phyloP scores from a whole-genome alignment of 495 filamentous ascomycete species.

The Penicillium cosmopolitanum region DNA sequence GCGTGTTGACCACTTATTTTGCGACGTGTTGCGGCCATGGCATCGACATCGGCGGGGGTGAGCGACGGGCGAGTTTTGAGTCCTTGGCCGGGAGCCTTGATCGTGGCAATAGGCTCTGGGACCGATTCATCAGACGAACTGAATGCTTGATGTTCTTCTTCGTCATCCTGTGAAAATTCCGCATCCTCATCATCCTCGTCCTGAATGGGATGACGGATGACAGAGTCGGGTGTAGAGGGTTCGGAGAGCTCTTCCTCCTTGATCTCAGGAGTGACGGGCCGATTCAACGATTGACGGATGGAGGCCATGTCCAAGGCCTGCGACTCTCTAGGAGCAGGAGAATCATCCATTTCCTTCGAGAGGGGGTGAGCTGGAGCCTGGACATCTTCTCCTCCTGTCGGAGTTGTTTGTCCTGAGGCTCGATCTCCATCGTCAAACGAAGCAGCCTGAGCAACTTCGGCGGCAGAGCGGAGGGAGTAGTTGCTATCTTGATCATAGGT shows the following conservation, averaged over 20 bases:
- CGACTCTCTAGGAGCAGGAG: not conserved
- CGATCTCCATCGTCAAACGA: not conserved
- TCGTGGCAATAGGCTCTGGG: constrained; percentile 85
- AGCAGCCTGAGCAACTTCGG: constrained; percentile 23
- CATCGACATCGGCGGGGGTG: constrained; percentile 79
- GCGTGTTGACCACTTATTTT: constrained; percentile 77
- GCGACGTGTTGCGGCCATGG: constrained; percentile 86
- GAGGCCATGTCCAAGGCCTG: constrained; percentile 51
- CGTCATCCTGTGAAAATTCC: constrained; percentile 18
- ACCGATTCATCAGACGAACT: constrained; percentile 54
- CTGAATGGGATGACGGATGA: constrained; percentile 75
- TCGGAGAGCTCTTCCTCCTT: constrained; percentile 55
- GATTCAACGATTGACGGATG: constrained; percentile 54
- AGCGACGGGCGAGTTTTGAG: constrained; percentile 89
- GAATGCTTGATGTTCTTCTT: constrained; percentile 28
- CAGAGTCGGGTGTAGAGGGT: constrained; percentile 88
- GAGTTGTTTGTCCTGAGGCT: constrained; percentile 39
- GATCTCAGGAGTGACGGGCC: constrained; percentile 68
- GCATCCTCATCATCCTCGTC: constrained; percentile 34
- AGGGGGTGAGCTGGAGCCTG: not conserved
- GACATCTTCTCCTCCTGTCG: constrained; percentile 19
- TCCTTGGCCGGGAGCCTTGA: constrained; percentile 83
- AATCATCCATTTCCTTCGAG: not conserved
- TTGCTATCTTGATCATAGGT: constrained; percentile 53
- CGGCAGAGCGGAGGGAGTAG: constrained; percentile 50